Conservation (phyloP, 2,329 filamentous ascomycete species). For the Aspergillus fijiensis region DNA sequence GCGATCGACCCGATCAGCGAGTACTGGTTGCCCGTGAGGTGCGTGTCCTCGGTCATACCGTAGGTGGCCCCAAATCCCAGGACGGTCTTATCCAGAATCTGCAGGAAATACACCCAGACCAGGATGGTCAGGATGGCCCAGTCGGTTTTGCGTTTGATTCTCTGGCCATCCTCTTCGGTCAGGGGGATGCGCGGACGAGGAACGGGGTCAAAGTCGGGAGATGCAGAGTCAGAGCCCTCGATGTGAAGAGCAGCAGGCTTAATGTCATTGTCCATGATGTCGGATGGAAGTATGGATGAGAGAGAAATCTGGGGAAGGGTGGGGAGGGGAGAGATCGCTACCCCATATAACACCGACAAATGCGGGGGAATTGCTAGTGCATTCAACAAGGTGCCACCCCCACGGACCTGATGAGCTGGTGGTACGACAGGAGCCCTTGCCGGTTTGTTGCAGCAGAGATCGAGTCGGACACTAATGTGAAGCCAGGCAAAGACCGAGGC, state of each 20-base stretch:
- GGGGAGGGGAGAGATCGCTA: not conserved
- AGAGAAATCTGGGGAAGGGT: not conserved
- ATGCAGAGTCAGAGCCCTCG: not conserved
- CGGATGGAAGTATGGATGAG: not conserved
- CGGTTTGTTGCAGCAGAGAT: too few relatives aligned
- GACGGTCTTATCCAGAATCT: conserved; percentile 59
- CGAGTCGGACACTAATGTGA: too few relatives aligned
- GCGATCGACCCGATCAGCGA: conserved; percentile 59
- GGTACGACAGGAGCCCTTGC: not conserved
- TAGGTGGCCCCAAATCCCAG: conserved; percentile 60
- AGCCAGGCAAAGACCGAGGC: too few relatives aligned
- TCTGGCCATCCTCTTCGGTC: conserved; percentile 47
- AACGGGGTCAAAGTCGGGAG: not conserved
- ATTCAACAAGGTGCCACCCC: not conserved
- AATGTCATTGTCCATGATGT: not conserved
- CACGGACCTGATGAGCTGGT: not conserved
- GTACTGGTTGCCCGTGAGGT: conserved; percentile 56
- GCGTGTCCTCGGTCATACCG: conserved; percentile 51
- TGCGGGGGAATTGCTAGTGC: not conserved
- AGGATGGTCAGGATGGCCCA: conserved; percentile 53
- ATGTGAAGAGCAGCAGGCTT: not conserved
- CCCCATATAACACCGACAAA: not conserved
- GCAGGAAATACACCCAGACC: conserved; percentile 49
- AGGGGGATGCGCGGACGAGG: conserved; percentile 24
- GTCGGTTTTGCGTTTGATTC: conserved; percentile 63